phyloP scores from a whole-genome alignment of 495 filamentous ascomycete genomes.

The Aspergillus sparsus region DNA sequence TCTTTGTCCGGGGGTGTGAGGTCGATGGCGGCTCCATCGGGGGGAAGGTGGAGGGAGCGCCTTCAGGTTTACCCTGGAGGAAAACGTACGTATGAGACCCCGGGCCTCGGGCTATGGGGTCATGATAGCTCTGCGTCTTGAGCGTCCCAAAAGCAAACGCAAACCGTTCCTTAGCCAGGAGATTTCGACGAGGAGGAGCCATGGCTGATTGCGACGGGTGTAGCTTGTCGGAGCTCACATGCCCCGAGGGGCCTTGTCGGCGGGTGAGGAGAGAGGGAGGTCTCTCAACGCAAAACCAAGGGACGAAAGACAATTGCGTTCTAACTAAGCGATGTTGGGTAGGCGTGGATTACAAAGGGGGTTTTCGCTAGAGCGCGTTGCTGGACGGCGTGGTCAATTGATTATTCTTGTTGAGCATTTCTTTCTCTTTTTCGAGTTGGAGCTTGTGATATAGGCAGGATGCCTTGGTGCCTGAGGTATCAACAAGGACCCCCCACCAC shows the following conservation, averaged over 20 bases:
- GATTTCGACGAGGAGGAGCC: constrained; percentile 57
- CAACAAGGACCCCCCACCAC: background rate
- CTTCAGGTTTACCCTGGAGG: background rate
- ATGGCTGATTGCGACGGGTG: constrained; percentile 35
- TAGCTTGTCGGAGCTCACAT: constrained; percentile 22
- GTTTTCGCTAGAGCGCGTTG: no score
- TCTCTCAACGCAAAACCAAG: background rate
- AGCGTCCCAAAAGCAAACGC: constrained; percentile 54
- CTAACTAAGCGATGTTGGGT: background rate
- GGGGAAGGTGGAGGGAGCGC: no score
- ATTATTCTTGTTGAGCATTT: background rate
- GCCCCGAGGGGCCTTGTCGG: constrained; percentile 23
- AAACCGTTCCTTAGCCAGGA: constrained; percentile 65
- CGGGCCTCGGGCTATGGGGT: constrained; percentile 52
- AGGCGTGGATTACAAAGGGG: background rate
- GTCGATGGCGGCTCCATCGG: no score
- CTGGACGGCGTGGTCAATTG: background rate
- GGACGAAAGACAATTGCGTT: background rate
- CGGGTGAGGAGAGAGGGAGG: background rate
- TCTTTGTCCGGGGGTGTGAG: background rate
- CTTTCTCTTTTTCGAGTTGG: constrained; percentile 3
- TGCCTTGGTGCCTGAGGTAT: constrained; percentile 30
- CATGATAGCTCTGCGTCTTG: constrained; percentile 64
- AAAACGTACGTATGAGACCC: constrained; percentile 55
- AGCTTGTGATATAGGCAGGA: background rate